Evolutionary conservation across 345 rosid species (phyloP).

Genomic region (Salix viminalis): DNA sequence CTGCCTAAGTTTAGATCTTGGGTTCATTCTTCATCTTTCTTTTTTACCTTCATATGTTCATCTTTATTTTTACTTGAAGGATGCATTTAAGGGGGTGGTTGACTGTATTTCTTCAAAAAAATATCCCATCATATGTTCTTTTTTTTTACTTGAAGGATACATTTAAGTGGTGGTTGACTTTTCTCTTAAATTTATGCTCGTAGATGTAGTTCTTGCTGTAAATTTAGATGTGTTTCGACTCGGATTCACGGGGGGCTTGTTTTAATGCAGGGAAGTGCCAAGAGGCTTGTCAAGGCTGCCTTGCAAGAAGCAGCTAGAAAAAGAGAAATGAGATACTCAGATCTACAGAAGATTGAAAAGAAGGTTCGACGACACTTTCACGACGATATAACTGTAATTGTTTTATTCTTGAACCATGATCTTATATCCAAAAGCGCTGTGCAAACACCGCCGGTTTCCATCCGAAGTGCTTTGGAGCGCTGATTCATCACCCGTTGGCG

Average conservation of each 20-base stretch:
- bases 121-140: background rate
- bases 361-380: constrained; percentile 91
- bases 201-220: background rate
- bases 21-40: background rate
- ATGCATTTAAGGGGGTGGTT: too few species aligned
- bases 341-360: constrained; percentile 76
- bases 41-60: background rate
- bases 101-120: too few species aligned
- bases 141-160: too few species aligned
- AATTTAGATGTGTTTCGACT: background rate
- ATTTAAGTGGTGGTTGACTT: too few species aligned
- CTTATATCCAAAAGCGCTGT: constrained; percentile 53
- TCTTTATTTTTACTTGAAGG: too few species aligned
- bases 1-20: background rate
- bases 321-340: constrained; percentile 86
- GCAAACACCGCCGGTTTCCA: constrained; percentile 55
- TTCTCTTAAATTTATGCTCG: too few species aligned
- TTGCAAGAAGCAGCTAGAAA: constrained; percentile 86
- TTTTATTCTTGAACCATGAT: constrained; percentile 81
- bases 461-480: constrained; percentile 62
- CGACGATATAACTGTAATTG: constrained; percentile 86
- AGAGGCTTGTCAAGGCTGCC: constrained; percentile 80
- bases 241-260: constrained; percentile 1
- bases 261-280: constrained; percentile 70
- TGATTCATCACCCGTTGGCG: constrained; percentile 22